These are phyloP conservation scores for Russula lepida DNA, from an alignment of 768 basidiomycete genomes.

Conservation along the genomic window DNA sequence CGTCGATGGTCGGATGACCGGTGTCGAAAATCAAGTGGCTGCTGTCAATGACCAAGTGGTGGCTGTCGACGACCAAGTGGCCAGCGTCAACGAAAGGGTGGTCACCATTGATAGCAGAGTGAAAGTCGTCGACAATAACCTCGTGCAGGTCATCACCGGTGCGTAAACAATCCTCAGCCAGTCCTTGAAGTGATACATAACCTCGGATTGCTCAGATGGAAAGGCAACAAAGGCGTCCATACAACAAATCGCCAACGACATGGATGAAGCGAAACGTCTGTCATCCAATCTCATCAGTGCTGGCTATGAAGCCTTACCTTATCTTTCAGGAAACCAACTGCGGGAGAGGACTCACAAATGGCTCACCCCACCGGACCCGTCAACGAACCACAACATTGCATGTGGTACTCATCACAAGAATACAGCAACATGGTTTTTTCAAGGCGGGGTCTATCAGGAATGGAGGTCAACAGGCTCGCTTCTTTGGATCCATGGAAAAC, in stretches of 20 bases:
- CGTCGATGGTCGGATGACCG: neutral
- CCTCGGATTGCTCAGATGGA: neutral
- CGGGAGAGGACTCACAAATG: neutral
- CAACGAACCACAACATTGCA: neutral
- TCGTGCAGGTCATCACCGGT: too few relatives aligned
- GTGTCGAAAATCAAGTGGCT: neutral
- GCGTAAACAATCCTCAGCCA: too few relatives aligned
- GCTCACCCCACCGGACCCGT: slow-evolving; percentile 7
- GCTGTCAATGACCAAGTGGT: neutral
- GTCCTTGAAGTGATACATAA: too few relatives aligned
- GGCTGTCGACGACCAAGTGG: too few relatives aligned
- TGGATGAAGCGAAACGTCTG: neutral
- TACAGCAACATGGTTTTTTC: neutral
- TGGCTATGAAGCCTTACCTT: neutral
- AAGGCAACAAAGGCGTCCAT: too few relatives aligned
- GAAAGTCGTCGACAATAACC: too few relatives aligned
- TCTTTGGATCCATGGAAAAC: slow-evolving; percentile 2
- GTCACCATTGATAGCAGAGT: neutral
- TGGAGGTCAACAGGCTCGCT: neutral
- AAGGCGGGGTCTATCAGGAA: neutral
- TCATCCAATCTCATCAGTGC: neutral
- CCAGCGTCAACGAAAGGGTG: too few relatives aligned
- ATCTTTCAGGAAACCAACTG: neutral
- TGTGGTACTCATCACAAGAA: neutral
- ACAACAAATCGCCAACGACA: neutral